These are phyloP conservation scores for Oryza brachyantha DNA, from an alignment of 176 grass and related monocot genomes.

Conservation along the genomic window DNA sequence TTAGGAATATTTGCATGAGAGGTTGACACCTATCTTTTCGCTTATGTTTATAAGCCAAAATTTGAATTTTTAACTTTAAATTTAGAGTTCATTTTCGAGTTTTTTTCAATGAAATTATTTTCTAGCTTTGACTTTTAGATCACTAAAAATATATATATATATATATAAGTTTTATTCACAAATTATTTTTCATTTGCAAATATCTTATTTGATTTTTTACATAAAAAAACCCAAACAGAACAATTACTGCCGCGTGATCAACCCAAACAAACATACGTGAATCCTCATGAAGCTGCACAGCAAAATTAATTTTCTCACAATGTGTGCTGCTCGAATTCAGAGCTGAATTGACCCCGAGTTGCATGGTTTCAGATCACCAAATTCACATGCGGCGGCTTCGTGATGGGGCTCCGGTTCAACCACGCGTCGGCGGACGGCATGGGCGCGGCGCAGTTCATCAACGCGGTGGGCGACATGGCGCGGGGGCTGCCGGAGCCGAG, in stretches of 20 bases:
- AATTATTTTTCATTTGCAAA: no score
- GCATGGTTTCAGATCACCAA: constrained; percentile 44
- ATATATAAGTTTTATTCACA: no score
- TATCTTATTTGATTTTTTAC: no score
- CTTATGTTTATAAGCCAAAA: no score
- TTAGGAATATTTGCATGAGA: not conserved
- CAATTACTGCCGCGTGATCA: no score
- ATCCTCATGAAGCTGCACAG: not conserved
- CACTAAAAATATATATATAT: no score
- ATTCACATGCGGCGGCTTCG: constrained; percentile 69
- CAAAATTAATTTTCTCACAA: not conserved
- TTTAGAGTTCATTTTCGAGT: no score
- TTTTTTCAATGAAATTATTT: no score
- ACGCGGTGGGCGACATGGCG: constrained; percentile 57
- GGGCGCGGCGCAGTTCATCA: constrained; percentile 58
- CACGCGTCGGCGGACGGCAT: constrained; percentile 65
- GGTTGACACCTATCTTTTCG: no score
- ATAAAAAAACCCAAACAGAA: no score
- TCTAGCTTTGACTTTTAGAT: no score
- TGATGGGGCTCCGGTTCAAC: constrained; percentile 62
- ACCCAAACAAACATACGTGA: not conserved
- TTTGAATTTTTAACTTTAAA: no score
- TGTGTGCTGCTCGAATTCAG: not conserved
- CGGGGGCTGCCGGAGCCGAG: constrained; percentile 40
- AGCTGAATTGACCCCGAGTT: not conserved